Evolutionary conservation across 257 asterid genomes (phyloP), one percentile per base, ranked within the genome.

Genomic region (Echium plantagineum): DNA sequence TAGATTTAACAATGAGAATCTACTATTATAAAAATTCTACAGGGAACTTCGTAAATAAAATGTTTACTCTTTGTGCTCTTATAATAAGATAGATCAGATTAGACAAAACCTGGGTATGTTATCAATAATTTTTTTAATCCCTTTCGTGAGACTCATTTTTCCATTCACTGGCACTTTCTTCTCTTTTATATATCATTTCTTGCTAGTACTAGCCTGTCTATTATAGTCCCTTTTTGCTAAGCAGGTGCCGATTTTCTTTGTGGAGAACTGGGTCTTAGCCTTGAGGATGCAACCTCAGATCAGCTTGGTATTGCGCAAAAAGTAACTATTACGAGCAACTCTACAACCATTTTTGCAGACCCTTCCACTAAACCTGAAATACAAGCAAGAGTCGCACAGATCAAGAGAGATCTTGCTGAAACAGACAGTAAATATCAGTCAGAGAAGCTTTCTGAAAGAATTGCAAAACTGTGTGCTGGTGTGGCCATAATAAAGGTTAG

Each of bases 221-320:
- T 64, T 69, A 66, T 18, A 58, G 17, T 48, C 59, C 21, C 47
- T 48, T 26, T 26, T 54, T 63, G 63, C 19, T 42, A 61, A 72
- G 38, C 74, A 93, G 99, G 99, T 66, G 95, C 94, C 78, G 99
- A 93, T 85, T 93, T 89, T 81, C 78, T 93, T 62, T 83, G 80
- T 70, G 97, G 96, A 72, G 97, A 84, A 61, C 72, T 89, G 72
- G 97, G 97, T 62, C 70, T 86, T 76, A 73, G 80, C 60, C 91
- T 93, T 71, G 89, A 79, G 48, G 65, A 70, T 66, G 86, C 86
- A 65, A 86, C 99, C 42, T 93, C 97, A 38, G 99, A 93, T 80
- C 99, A 93, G 88, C 99, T 93, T 71, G 99, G 97, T 57, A 81
- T 93, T 77, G 97, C 96, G 51, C 87, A 65, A 68, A 86, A 83